Evolutionary conservation across 2,329 filamentous ascomycete genomes (phyloP).

Genomic region (Penicillium verrucosum): DNA sequence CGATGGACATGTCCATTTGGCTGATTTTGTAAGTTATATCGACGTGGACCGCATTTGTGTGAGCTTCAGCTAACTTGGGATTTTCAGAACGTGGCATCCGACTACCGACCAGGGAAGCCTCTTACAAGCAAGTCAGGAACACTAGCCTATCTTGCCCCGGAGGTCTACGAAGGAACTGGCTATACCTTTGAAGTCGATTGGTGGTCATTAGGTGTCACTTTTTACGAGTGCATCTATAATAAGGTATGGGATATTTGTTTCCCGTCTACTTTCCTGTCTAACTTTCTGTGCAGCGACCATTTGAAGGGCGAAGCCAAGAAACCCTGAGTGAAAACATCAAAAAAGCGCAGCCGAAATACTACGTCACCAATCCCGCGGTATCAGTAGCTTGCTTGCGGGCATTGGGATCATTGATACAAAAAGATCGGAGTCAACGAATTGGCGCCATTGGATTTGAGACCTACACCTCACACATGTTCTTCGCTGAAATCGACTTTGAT

Average conservation of each 20-base stretch:
- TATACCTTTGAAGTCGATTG: conserved; percentile 91
- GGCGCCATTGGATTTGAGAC: conserved; percentile 78
- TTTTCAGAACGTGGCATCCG: conserved; percentile 86
- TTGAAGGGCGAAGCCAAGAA: conserved; percentile 84
- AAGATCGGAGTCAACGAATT: conserved; percentile 75
- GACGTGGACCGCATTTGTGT: neutral
- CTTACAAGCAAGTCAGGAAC: conserved; percentile 96
- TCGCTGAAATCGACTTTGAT: conserved; percentile 78
- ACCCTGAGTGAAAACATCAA: conserved; percentile 76
- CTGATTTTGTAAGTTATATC: conserved; percentile 75
- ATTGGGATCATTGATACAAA: conserved; percentile 77
- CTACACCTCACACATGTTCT: conserved; percentile 87
- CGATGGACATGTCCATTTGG: conserved; percentile 92
- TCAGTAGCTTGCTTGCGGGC: conserved; percentile 84
- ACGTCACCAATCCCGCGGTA: conserved; percentile 88
- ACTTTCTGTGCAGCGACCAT: conserved; percentile 66
- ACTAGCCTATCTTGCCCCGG: conserved; percentile 88
- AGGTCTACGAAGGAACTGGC: conserved; percentile 87
- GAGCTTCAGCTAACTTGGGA: conserved; percentile 9
- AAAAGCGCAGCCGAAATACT: conserved; percentile 78
- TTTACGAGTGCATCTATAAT: conserved; percentile 99
- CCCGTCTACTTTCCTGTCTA: conserved; percentile 22
- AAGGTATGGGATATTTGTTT: conserved; percentile 57
- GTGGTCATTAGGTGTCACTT: conserved; percentile 98
- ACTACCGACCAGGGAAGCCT: conserved; percentile 76